These are phyloP conservation scores for Plasmodium billcollinsi DNA, from an alignment of 169 alveolate genomes.

Conservation along the genomic window DNA sequence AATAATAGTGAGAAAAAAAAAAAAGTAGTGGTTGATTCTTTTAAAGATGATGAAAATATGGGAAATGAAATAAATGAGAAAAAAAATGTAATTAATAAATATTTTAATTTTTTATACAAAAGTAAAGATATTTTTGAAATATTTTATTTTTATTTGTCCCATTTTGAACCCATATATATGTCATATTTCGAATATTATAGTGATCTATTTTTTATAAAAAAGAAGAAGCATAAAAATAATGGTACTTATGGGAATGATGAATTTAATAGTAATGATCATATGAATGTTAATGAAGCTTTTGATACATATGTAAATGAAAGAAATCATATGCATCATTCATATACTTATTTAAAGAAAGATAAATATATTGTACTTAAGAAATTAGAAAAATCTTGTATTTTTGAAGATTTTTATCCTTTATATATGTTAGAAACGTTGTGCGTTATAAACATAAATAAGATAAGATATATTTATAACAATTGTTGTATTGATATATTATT, in stretches of 20 bases:
- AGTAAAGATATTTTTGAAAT: slow-evolving; percentile 49
- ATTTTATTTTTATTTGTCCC: slow-evolving; percentile 62
- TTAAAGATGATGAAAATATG: too few relatives aligned
- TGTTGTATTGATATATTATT: slow-evolving; percentile 62
- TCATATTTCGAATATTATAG: slow-evolving; percentile 42
- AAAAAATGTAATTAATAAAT: slow-evolving; percentile 23
- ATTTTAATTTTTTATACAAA: slow-evolving; percentile 21
- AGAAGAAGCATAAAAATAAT: background rate
- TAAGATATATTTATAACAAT: slow-evolving; percentile 50
- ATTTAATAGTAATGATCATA: background rate
- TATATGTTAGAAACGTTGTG: slow-evolving; percentile 72
- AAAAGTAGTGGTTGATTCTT: background rate
- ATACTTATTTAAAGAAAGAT: slow-evolving; percentile 1
- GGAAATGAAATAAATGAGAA: slow-evolving; percentile 18
- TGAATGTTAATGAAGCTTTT: background rate
- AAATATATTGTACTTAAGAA: slow-evolving; percentile 47
- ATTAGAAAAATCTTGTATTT: slow-evolving; percentile 65
- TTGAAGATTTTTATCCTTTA: slow-evolving; percentile 77
- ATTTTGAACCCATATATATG: slow-evolving; percentile 56
- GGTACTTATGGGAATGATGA: background rate
- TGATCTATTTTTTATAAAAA: slow-evolving; percentile 28
- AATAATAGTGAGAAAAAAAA: background rate
- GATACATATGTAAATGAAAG: background rate
- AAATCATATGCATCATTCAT: too few relatives aligned
- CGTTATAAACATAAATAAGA: slow-evolving; percentile 49